Conservation (phyloP, 768 basidiomycete genomes). For the Hygrocybe coccinea region DNA sequence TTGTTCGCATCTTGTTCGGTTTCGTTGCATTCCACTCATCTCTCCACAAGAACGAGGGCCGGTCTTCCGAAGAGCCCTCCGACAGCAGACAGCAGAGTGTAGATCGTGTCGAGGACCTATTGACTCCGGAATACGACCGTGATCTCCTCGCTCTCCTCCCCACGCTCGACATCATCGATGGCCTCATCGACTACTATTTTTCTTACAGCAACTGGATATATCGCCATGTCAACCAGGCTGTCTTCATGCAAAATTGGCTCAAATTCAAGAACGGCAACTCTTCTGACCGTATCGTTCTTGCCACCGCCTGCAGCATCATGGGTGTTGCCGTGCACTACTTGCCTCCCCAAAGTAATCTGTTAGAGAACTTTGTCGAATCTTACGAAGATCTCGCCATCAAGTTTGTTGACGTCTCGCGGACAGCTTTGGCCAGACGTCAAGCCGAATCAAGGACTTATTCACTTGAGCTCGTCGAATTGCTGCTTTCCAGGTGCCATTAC, state of each 20-base stretch:
- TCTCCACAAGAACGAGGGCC: conserved; percentile 35
- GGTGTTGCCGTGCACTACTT: conserved; percentile 70
- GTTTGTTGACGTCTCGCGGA: conserved; percentile 66
- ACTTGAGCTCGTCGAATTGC: conserved; percentile 71
- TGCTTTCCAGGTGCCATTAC: conserved; percentile 67
- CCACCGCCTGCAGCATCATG: conserved; percentile 71
- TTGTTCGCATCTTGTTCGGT: conserved; percentile 5
- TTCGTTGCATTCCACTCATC: background rate
- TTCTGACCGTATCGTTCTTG: conserved; percentile 63
- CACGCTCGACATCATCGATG: conserved; percentile 62
- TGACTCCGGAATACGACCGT: conserved; percentile 47
- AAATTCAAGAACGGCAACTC: conserved; percentile 65
- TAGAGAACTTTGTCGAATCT: conserved; percentile 47
- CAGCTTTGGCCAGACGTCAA: conserved; percentile 57
- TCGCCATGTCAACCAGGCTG: conserved; percentile 63
- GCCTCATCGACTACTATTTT: conserved; percentile 71
- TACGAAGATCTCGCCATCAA: conserved; percentile 58
- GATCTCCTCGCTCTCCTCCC: conserved; percentile 69
- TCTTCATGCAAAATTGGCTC: conserved; percentile 63
- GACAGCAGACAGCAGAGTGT: conserved; percentile 52
- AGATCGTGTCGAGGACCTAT: conserved; percentile 42
- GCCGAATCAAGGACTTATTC: conserved; percentile 57
- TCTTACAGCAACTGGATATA: conserved; percentile 88
- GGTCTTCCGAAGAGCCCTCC: conserved; percentile 48
- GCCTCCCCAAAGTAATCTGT: conserved; percentile 57